A percentile compares a stretch with the other conserved stretches of the same genome.
These are phyloP conservation scores for Agrostemma githago DNA, from an alignment of 148 eudicot species.

Conservation along the genomic window DNA sequence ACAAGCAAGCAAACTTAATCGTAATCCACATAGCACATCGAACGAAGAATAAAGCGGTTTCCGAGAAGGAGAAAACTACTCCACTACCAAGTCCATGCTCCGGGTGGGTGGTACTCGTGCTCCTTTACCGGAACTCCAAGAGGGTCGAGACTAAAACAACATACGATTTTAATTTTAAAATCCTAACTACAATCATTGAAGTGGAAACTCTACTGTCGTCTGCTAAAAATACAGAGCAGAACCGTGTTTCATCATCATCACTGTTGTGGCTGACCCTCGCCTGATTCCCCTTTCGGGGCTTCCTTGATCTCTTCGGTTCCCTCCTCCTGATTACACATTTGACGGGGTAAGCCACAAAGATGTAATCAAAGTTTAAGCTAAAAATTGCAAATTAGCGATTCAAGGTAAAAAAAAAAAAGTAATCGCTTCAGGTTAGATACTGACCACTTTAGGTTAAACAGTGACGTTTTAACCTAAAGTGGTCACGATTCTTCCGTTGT, in stretches of 20 bases:
- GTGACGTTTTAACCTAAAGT: too few species aligned
- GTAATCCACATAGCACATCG: slow-evolving; percentile 16
- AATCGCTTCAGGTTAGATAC: too few species aligned
- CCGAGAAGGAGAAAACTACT: background rate
- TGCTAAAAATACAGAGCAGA: slow-evolving; percentile 20
- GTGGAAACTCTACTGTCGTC: slow-evolving; percentile 19
- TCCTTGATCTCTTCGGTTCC: slow-evolving; percentile 66
- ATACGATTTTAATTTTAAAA: slow-evolving; percentile 14
- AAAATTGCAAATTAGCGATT: too few species aligned
- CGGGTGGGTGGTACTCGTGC: slow-evolving; percentile 5
- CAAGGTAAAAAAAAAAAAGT: too few species aligned
- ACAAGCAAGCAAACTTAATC: slow-evolving; percentile 17
- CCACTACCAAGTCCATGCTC: slow-evolving; percentile 9
- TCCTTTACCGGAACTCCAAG: background rate
- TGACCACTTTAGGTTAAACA: too few species aligned
- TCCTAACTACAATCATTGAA: slow-evolving; percentile 23
- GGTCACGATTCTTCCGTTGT: too few species aligned
- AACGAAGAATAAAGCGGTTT: slow-evolving; percentile 21
- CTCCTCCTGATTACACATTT: slow-evolving; percentile 42
- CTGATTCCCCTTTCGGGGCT: slow-evolving; percentile 39
- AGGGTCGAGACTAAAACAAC: slow-evolving; percentile 10
- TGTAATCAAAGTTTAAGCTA: background rate
- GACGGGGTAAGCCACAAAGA: background rate
- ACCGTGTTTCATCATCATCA: slow-evolving; percentile 17
- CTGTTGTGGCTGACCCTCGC: slow-evolving; percentile 28